Conservation (phyloP, 257 asterid genomes). For the Gardenia jasminoides region DNA sequence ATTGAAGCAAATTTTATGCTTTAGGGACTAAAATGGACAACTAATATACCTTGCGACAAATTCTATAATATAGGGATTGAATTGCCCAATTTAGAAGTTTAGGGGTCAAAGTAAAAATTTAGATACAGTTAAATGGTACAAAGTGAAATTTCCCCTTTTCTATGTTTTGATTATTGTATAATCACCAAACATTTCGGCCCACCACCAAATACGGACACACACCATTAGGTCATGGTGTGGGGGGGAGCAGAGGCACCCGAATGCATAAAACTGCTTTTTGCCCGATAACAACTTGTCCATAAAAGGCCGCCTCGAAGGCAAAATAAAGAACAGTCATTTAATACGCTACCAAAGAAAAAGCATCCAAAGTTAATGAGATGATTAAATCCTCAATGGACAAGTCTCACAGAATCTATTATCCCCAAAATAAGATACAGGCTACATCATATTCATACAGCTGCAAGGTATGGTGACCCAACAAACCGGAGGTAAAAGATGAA, state of each 20-base stretch:
- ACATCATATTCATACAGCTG: conserved; percentile 25
- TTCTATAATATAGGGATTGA: no score
- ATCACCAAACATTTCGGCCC: not conserved
- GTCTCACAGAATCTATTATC: conserved; percentile 4
- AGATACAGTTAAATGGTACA: no score
- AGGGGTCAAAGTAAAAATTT: no score
- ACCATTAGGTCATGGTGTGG: not conserved
- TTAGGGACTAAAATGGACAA: no score
- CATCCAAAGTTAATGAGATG: not conserved
- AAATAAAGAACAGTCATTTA: not conserved
- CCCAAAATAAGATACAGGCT: conserved; percentile 27
- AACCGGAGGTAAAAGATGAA: not conserved
- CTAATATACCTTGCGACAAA: no score
- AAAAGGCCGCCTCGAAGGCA: not conserved
- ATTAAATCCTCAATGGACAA: not conserved
- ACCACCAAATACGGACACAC: not conserved
- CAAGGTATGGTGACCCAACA: conserved; percentile 3
- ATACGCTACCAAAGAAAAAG: not conserved
- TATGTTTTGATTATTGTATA: no score
- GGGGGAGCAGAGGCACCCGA: not conserved
- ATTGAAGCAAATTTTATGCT: no score
- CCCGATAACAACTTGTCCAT: not conserved
- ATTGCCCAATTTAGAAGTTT: no score
- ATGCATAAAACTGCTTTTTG: not conserved
- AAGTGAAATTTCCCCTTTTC: no score